These are phyloP conservation scores for Trifolium fragiferum DNA, from an alignment of 306 rosid genomes.

Conservation along the genomic window DNA sequence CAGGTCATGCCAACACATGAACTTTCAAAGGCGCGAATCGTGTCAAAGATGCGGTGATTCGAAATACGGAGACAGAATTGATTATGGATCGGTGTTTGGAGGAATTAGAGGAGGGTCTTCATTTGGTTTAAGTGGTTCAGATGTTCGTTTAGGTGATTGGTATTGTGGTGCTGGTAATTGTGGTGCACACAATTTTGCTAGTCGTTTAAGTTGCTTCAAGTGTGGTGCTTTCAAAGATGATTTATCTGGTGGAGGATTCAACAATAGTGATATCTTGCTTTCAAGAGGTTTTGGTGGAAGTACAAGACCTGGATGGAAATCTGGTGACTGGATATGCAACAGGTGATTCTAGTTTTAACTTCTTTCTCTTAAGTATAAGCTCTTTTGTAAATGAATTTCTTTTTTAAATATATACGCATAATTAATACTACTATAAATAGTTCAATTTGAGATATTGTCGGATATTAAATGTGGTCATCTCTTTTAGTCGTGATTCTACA, in stretches of 20 bases:
- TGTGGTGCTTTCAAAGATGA: slow-evolving; percentile 95
- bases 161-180: slow-evolving; percentile 77
- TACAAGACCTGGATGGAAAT: slow-evolving; percentile 87
- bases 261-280: slow-evolving; percentile 56
- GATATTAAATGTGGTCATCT: too few species aligned
- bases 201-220: slow-evolving; percentile 96
- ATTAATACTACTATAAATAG: too few species aligned
- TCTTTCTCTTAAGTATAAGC: too few species aligned
- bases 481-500: too few species aligned
- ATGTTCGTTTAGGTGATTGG: slow-evolving; percentile 96
- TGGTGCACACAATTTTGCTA: slow-evolving; percentile 92
- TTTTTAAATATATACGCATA: too few species aligned
- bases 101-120: slow-evolving; percentile 72
- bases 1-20: slow-evolving; percentile 93
- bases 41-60: slow-evolving; percentile 96
- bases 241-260: slow-evolving; percentile 40
- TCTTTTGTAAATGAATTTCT: too few species aligned
- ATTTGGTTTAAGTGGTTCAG: slow-evolving; percentile 74
- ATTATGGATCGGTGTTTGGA: slow-evolving; percentile 53
- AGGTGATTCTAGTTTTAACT: slow-evolving; percentile 49
- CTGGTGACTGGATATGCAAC: slow-evolving; percentile 98
- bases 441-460: too few species aligned
- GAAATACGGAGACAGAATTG: slow-evolving; percentile 57
- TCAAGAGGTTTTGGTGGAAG: slow-evolving; percentile 53
- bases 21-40: slow-evolving; percentile 92